A percentile compares a stretch with the other conserved stretches of the same genome.
Conservation (phyloP, 2,329 filamentous ascomycete genomes). For the Diaporthe velutina region DNA sequence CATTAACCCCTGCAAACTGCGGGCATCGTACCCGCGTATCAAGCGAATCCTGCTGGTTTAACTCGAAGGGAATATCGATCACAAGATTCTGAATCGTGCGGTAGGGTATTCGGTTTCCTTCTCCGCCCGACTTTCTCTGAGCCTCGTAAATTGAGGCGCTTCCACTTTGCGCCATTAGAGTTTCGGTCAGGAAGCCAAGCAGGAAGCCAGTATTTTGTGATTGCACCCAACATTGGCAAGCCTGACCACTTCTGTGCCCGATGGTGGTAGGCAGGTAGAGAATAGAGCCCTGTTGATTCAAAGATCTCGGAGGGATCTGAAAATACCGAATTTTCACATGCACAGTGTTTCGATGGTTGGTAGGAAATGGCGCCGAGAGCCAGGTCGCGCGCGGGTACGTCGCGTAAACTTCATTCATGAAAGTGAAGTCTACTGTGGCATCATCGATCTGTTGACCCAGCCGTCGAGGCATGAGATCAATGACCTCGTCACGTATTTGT, state of each 20-base stretch:
- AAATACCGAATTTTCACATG: background rate
- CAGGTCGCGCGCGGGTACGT: background rate
- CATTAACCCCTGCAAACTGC: accelerated
- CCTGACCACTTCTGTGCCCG: background rate
- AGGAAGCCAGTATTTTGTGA: background rate
- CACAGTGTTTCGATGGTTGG: background rate
- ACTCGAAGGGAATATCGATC: background rate
- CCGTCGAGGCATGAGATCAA: background rate
- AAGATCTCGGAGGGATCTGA: too few species aligned
- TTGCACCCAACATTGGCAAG: background rate
- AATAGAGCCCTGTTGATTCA: background rate
- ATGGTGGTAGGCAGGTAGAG: too few species aligned
- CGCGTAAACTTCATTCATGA: accelerated
- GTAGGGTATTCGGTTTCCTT: background rate
- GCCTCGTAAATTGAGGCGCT: background rate
- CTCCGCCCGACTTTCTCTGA: too few species aligned
- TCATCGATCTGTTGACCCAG: background rate
- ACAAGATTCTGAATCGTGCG: background rate
- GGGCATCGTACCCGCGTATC: background rate
- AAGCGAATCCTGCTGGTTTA: background rate
- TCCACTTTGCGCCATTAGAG: too few species aligned
- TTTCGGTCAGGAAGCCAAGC: background rate
- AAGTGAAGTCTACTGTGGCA: background rate
- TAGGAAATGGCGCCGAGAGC: background rate
- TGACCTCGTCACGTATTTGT: background rate